Conservation (phyloP, 345 rosid genomes). For the Eucalyptus cloeziana region DNA sequence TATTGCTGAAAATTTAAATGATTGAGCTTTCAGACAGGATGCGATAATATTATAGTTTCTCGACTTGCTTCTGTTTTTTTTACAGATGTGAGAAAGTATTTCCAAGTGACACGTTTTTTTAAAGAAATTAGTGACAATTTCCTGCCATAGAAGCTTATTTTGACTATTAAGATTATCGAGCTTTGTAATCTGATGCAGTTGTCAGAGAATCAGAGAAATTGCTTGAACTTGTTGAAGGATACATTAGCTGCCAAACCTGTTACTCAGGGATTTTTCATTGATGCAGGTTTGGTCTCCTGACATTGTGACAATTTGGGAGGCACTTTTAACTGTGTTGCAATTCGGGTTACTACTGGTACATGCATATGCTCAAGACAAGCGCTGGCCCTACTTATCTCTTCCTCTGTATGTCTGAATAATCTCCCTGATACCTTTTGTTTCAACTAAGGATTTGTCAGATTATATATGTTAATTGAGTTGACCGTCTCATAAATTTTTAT, state of each 20-base stretch:
- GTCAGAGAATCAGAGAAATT: background rate
- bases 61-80: background rate
- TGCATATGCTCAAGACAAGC: conserved; percentile 93
- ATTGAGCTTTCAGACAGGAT: background rate
- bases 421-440: background rate
- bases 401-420: conserved; percentile 45
- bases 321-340: conserved; percentile 73
- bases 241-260: background rate
- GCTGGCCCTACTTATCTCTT: conserved; percentile 85
- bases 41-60: background rate
- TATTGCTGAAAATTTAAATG: background rate
- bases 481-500: background rate
- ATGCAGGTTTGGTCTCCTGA: conserved; percentile 89
- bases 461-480: background rate
- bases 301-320: conserved; percentile 78
- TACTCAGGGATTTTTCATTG: background rate
- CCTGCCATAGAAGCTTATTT: background rate
- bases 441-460: background rate
- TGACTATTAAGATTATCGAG: background rate
- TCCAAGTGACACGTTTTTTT: background rate
- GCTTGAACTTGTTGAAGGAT: background rate
- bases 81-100: background rate
- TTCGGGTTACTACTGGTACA: conserved; percentile 61
- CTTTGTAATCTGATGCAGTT: background rate
- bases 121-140: background rate